Percentiles rank a stretch among this genome's conserved stretches.
These are phyloP conservation scores for Circinella umbellata DNA, from an alignment of 371 early-diverging fungal species.

Conservation along the genomic window DNA sequence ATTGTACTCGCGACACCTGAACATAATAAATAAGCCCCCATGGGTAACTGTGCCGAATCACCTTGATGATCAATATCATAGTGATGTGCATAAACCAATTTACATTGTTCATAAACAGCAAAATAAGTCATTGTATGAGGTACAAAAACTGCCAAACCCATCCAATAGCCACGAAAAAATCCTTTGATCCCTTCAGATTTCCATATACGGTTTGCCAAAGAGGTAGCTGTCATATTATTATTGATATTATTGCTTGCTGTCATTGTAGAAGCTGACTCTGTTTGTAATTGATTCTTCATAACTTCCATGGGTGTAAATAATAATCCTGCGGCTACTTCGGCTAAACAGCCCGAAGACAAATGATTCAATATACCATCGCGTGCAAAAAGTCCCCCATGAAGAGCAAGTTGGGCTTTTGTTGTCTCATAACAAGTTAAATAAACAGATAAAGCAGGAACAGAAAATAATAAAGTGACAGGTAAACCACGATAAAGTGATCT, in stretches of 20 bases:
- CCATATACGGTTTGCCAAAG: slow-evolving; percentile 44
- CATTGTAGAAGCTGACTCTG: slow-evolving; percentile 2
- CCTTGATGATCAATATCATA: slow-evolving; percentile 7
- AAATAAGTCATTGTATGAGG: slow-evolving; percentile 75
- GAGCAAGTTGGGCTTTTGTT: slow-evolving; percentile 51
- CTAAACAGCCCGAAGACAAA: slow-evolving; percentile 54
- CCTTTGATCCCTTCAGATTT: slow-evolving; percentile 65
- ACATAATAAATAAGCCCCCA: slow-evolving; percentile 59
- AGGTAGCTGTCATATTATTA: background rate
- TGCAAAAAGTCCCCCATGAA: background rate
- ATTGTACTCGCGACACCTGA: slow-evolving; percentile 66
- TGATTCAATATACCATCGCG: slow-evolving; percentile 42
- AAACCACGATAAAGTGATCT: slow-evolving; percentile 65
- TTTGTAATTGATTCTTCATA: slow-evolving; percentile 74
- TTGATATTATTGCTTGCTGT: background rate
- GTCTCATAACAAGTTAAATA: slow-evolving; percentile 78
- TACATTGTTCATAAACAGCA: slow-evolving; percentile 77
- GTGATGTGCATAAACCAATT: slow-evolving; percentile 36
- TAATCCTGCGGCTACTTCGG: slow-evolving; percentile 61
- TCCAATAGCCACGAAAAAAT: slow-evolving; percentile 77
- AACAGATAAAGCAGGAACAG: slow-evolving; percentile 76
- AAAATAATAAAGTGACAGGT: slow-evolving; percentile 69
- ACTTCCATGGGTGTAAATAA: slow-evolving; percentile 88
- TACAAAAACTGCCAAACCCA: slow-evolving; percentile 76
- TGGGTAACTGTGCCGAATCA: slow-evolving; percentile 37